A percentile compares a stretch with the other conserved stretches of the same genome.
Evolutionary conservation across 345 rosid species (phyloP).

Genomic region (Turnera subulata): DNA sequence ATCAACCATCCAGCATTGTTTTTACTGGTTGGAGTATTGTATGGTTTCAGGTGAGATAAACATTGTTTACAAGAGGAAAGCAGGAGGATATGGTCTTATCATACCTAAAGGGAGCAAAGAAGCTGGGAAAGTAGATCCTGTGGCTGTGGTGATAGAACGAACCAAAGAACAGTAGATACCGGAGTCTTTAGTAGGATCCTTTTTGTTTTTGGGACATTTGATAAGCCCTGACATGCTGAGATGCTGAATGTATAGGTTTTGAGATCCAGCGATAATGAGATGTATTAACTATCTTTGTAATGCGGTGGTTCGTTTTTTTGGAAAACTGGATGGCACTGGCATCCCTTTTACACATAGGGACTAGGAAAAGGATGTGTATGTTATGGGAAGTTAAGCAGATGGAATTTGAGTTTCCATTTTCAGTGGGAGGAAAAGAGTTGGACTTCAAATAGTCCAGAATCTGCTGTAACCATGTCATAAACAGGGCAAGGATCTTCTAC

Average conservation of each 20-base stretch:
- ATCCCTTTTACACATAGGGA: no score
- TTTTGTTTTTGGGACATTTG: no score
- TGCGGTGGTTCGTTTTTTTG: no score
- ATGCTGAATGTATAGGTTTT: no score
- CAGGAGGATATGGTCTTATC: conserved; percentile 88
- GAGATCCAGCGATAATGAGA: neutral
- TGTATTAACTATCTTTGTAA: conserved; percentile 10
- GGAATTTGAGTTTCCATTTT: no score
- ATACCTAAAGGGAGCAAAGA: conserved; percentile 66
- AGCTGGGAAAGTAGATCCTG: conserved; percentile 55
- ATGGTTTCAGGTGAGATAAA: conserved; percentile 71
- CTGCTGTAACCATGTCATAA: conserved; percentile 14
- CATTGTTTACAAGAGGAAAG: conserved; percentile 75
- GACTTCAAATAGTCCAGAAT: no score
- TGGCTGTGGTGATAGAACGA: conserved; percentile 50
- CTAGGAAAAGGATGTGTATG: no score
- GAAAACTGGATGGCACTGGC: no score
- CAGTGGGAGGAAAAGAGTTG: no score
- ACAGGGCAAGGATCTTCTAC: no score
- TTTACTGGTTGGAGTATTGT: conserved; percentile 5
- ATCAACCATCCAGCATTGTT: neutral
- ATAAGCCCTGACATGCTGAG: conserved; percentile 3
- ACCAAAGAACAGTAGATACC: conserved; percentile 48
- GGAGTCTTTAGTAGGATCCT: conserved; percentile 29
- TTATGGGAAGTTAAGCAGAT: no score